Evolutionary conservation across 192 early-diverging fungal species (phyloP).

Genomic region (Phlyctochytrium bullatum): DNA sequence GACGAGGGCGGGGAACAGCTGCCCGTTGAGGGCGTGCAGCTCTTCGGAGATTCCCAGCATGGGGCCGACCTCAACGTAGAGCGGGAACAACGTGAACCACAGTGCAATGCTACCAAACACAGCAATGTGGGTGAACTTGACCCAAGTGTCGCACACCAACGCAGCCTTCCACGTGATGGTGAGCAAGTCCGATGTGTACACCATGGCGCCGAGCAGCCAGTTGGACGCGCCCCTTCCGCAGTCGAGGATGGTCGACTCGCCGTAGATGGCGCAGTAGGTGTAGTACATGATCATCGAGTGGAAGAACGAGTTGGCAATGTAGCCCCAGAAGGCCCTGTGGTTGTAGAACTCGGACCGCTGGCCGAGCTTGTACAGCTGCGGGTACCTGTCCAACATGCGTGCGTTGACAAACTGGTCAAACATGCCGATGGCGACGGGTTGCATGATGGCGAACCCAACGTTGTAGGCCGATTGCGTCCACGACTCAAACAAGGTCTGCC

Average conservation of each 20-base stretch:
- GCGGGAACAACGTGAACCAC: constrained; percentile 81
- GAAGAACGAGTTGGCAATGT: constrained; percentile 86
- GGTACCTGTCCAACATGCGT: constrained; percentile 92
- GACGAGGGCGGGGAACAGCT: constrained; percentile 35
- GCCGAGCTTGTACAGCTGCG: constrained; percentile 83
- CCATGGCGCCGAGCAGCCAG: constrained; percentile 80
- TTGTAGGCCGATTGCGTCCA: constrained; percentile 94
- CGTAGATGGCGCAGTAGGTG: constrained; percentile 42
- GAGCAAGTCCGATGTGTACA: constrained; percentile 78
- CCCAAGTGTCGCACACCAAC: constrained; percentile 25
- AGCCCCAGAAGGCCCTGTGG: constrained; percentile 85
- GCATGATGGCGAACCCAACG: constrained; percentile 87
- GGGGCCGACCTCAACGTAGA: constrained; percentile 76
- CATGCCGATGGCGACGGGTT: constrained; percentile 90
- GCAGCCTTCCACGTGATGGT: constrained; percentile 80
- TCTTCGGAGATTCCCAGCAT: constrained; percentile 50
- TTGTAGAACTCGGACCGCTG: constrained; percentile 69
- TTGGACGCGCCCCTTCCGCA: constrained; percentile 70
- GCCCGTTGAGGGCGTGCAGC: constrained; percentile 38
- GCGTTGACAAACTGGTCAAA: constrained; percentile 96
- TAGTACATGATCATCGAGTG: constrained; percentile 70
- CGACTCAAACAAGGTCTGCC: constrained; percentile 95
- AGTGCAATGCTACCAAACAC: constrained; percentile 82
- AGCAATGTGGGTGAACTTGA: constrained; percentile 85
- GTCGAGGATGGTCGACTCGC: constrained; percentile 57